A percentile compares a stretch with the other conserved stretches of the same genome.
These are phyloP conservation scores for Graphilbum ipis-grandicollis DNA, from an alignment of 2,329 filamentous ascomycete genomes.

Conservation along the genomic window DNA sequence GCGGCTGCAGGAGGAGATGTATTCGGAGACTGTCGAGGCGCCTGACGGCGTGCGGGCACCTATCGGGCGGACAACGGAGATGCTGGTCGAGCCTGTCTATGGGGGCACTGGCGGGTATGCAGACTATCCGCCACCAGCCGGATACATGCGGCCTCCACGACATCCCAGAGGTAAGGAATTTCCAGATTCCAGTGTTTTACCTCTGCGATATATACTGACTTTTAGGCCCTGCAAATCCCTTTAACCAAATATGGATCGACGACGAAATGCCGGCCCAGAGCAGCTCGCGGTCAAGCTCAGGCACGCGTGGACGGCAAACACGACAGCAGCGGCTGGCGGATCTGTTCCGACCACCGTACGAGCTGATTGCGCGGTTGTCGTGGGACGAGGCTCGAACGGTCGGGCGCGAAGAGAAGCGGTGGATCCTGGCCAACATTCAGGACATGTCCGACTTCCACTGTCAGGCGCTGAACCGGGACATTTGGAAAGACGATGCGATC, in stretches of 20 bases:
- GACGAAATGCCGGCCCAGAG: conserved; percentile 7
- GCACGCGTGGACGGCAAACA: conserved; percentile 5
- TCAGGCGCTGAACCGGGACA: conserved; percentile 80
- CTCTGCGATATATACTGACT: background rate
- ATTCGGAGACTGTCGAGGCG: conserved; percentile 22
- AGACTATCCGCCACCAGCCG: too few relatives aligned
- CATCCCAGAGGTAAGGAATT: background rate
- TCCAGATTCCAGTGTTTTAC: too few relatives aligned
- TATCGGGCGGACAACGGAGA: conserved; percentile 82
- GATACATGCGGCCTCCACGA: too few relatives aligned
- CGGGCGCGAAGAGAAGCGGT: conserved; percentile 79
- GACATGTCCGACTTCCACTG: conserved; percentile 89
- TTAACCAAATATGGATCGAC: conserved; percentile 22
- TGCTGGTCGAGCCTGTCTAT: conserved; percentile 58
- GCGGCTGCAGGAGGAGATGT: conserved; percentile 81
- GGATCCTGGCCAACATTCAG: conserved; percentile 91
- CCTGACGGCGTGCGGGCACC: conserved; percentile 63
- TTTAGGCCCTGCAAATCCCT: conserved; percentile 15
- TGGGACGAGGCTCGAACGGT: conserved; percentile 75
- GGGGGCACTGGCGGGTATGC: conserved; percentile 24
- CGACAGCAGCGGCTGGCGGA: conserved; percentile 52
- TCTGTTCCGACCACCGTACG: conserved; percentile 81
- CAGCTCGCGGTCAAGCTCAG: background rate
- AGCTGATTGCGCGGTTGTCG: conserved; percentile 63
- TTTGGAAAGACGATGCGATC: conserved; percentile 80